Base-by-base conservation (phyloP, 2,329 filamentous ascomycete genomes). In the Cryphonectria naterciae region DNA sequence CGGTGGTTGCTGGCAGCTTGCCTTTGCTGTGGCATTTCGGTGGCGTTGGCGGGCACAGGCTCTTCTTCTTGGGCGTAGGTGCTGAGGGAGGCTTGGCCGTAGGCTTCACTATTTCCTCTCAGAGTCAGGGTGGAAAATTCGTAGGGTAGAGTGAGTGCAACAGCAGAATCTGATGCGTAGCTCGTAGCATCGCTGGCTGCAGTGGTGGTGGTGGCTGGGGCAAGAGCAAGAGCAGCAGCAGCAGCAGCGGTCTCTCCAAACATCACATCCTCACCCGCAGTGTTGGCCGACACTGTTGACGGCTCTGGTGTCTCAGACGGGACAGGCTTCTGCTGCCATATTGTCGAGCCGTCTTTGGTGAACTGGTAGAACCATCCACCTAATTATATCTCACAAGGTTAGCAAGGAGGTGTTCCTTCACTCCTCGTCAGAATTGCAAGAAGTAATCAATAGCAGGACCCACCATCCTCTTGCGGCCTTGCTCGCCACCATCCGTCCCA, bases 401-500 rank as follows among this genome's bases (percentile, higher is more conserved):
- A 62, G 66, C 22, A 39, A n/a, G 22, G 32, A 8, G 11, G 15
- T 15, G 37, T 28, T 35, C 13, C 10, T 49, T 19, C 2, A 46
- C 13, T 46, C 37, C 10, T 64, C n/a, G 22, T 61, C 15, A n/a
- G 17, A 15, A n/a, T 28, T 4, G 11, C 17, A 32, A 52, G 11
- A 13, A 8, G 17, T 15, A 32, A 19, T 3, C 8, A 32, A 19
- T 3, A 19, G 17, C 3, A 54, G 35, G 17, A 25, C 66, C 46
- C 32, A 72, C 69, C 66, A 56, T 68, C 62, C 28, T 64, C 62
- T 5, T 52, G 43, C 8, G 58, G 28, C 7, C 61, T 68, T 15
- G 68, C 71, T 46, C 71, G 70, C 71, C 71, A 72, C 46, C 70
- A 63, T 28, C 71, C 71, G 17, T 72, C 71, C 69, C 71, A 73